Base-by-base conservation (phyloP, 805 yeast species). In the Wickerhamiella galacta region DNA sequence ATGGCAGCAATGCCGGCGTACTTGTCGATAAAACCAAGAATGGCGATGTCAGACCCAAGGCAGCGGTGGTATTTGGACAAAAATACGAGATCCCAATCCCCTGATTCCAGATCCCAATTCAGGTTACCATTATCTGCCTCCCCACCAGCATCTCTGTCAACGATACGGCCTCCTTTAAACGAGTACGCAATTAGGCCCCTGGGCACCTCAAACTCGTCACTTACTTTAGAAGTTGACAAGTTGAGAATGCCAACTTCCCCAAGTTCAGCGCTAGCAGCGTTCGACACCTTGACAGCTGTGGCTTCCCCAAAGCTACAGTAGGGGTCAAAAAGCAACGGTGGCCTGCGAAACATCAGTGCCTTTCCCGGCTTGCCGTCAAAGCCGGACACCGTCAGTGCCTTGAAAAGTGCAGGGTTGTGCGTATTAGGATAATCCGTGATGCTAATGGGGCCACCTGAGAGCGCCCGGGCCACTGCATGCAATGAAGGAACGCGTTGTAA, bases 371-470 rank as follows among this genome's bases (percentile, higher is more conserved):
- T 11, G 23, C 23, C 23, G 23, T 20, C 9, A n/a, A 19, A 14
- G 18, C 25, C 38, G 3, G 14, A 20, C 2, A 34, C 33, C 4
- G 41, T 31, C n/a, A 45, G 20, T 14, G 36, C 18, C 11, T 33
- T 32, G 17, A 45, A 17, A 11, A 44, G 20, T 2, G 33, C 39
- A 15, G 39, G 7, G 26, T 49, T 44, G 29, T 49, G 51, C 11
- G 30, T 28, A 2, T 39, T 36, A 4, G 44, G 42, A 5, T 39
- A 33, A 34, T 52, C 54, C 5, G 55, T 48, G 22, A 52, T 34
- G 29, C 40, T 45, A 4, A 52, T 41, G 3, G 56, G 56, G 7
- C 54, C 54, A 6, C 56, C 52, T 9, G 54, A 48, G 14, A 52
- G 25, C 15, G 47, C 36, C 20, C 56, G 34, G 16, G 48, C 38